Evolutionary conservation across 192 early-diverging fungal species (phyloP).

Genomic region (Coemansia aciculifera): DNA sequence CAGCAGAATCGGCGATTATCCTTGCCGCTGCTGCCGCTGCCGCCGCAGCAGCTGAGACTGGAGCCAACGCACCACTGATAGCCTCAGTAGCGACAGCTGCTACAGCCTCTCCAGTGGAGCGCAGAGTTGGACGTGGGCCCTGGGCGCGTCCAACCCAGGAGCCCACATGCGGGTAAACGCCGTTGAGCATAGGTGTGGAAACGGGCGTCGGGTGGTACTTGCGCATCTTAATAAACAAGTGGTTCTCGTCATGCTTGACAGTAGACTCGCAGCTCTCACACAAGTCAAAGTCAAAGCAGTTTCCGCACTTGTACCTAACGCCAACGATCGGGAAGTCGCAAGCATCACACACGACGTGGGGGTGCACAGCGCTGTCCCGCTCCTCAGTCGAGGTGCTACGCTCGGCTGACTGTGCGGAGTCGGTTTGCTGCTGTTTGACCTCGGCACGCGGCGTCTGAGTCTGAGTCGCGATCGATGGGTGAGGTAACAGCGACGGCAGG

Average conservation of each 20-base stretch:
- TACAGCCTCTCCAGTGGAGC: slow-evolving; percentile 4
- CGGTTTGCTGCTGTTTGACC: slow-evolving; percentile 20
- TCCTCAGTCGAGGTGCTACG: slow-evolving; percentile 14
- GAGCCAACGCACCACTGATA: neutral
- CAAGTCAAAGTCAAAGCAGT: slow-evolving; percentile 92
- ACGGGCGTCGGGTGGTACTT: slow-evolving; percentile 19
- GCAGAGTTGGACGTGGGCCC: neutral
- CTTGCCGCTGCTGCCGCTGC: neutral
- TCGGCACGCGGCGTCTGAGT: neutral
- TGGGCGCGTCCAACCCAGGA: neutral
- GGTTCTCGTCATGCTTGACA: slow-evolving; percentile 67
- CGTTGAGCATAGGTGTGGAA: slow-evolving; percentile 23
- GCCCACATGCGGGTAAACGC: slow-evolving; percentile 15
- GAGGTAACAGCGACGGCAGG: slow-evolving; percentile 7
- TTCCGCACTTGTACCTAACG: slow-evolving; percentile 90
- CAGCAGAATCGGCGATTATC: neutral
- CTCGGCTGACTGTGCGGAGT: neutral
- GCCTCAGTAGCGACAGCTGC: neutral
- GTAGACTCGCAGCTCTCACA: slow-evolving; percentile 88
- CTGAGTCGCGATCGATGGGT: neutral
- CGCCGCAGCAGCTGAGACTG: neutral
- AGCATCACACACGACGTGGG: slow-evolving; percentile 31
- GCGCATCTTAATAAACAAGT: slow-evolving; percentile 89
- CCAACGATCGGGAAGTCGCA: slow-evolving; percentile 78
- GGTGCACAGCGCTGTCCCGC: slow-evolving; percentile 10